Base-by-base conservation (phyloP, 805 yeast species). In the Komagataella pseudopastoris region DNA sequence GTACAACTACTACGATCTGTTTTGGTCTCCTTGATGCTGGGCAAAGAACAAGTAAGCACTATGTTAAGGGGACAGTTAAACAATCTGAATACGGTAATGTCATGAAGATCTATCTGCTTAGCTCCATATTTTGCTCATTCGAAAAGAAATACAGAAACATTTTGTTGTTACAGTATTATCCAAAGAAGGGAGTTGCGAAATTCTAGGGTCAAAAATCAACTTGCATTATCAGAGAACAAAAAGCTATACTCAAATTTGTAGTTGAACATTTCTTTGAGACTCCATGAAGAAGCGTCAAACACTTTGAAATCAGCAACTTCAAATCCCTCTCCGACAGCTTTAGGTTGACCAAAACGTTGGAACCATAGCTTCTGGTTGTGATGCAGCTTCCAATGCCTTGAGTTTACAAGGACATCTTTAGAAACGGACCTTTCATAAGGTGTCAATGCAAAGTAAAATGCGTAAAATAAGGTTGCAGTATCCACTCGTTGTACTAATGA, bases 21-120 rank as follows among this genome's bases (percentile, higher is more conserved):
- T 6, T 57, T 77, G 48, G 82, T 78, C 49, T 71, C 70, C 30
- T 57, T 77, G 24, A 68, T 78, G 71, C 56, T 78, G 22, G 83
- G 84, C 23, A 77, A 76, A 54, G 75, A 72, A 56, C 65, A 78
- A 55, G 69, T 74, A 60, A 72, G 71, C 51, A 66, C 70, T 6
- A 69, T 71, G n/a, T 63, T 73, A 48, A 67, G 65, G 53, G 58
- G 54, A 46, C 62, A 69, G 20, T 56, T 71, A 47, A 67, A 65
- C 49, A 71, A 68, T 50, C 72, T 71, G 36, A 71, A 71, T 55
- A 74, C 69, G 14, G 75, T 69, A 3, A 67, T 72, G 36, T 57
- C 71, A 22, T 30, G n/a, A 30, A 30, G n/a, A 30, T 24, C 36
- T 4, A 10, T 30, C 4, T 30, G 20, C 20, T 20, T 3, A 20